Percentiles rank a stretch among this genome's conserved stretches.
phyloP scores from a whole-genome alignment of 257 asterid species.

The Ophiorrhiza pumila region DNA sequence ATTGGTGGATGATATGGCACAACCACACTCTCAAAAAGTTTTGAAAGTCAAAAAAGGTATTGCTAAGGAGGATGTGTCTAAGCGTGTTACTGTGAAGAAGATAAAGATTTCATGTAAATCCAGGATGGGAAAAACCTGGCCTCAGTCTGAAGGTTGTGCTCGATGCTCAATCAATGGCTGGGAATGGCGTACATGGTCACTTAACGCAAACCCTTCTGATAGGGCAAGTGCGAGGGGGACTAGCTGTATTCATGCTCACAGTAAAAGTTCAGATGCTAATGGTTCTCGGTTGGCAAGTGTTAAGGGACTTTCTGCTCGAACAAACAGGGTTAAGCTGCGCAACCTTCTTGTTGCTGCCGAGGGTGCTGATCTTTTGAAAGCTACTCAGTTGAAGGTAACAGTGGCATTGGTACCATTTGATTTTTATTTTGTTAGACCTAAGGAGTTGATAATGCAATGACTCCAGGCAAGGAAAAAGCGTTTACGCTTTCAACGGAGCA shows the following conservation, averaged over 20 bases:
- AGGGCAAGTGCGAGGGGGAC: slow-evolving; percentile 71
- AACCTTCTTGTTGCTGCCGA: slow-evolving; percentile 98
- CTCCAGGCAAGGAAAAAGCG: slow-evolving; percentile 90
- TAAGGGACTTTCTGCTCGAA: slow-evolving; percentile 93
- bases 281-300: slow-evolving; percentile 49
- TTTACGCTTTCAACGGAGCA: slow-evolving; percentile 87
- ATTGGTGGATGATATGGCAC: slow-evolving; percentile 39
- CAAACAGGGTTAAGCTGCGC: slow-evolving; percentile 89
- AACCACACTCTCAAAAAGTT: slow-evolving; percentile 41
- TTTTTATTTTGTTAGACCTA: slow-evolving; percentile 11
- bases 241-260: slow-evolving; percentile 32
- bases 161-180: slow-evolving; percentile 85
- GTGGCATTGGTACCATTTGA: slow-evolving; percentile 15
- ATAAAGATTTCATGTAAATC: slow-evolving; percentile 34
- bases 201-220: slow-evolving; percentile 70
- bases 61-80: slow-evolving; percentile 39
- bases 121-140: slow-evolving; percentile 39
- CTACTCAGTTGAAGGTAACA: slow-evolving; percentile 88
- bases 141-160: slow-evolving; percentile 89
- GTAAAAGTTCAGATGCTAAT: slow-evolving; percentile 38
- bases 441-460: slow-evolving; percentile 5
- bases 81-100: slow-evolving; percentile 31
- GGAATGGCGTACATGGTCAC: slow-evolving; percentile 98
- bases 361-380: slow-evolving; percentile 96
- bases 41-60: slow-evolving; percentile 44